Base-by-base conservation (phyloP, 2,329 filamentous ascomycete genomes). In the Hirsutella minnesotensis region DNA sequence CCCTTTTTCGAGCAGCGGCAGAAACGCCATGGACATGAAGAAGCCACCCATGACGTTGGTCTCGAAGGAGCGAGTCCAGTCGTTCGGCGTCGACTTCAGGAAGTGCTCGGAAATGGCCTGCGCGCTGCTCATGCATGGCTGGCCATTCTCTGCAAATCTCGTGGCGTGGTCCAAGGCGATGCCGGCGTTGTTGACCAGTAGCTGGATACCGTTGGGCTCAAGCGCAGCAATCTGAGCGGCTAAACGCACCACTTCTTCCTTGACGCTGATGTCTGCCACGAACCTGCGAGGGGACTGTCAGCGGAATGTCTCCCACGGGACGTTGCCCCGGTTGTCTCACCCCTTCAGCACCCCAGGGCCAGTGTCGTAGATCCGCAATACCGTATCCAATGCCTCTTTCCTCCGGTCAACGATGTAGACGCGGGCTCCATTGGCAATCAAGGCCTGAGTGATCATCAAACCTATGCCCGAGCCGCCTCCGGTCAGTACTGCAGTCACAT, bases 41-140 rank as follows among this genome's bases (percentile, higher is more conserved):
- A 20, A 40, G 39, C 29, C 39, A 29, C 39, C 39, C 39, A 40
- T 40, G 39, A 40, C 39, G n/a, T 40, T 40, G 19, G 39, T 40
- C 29, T 40, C 39, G 12, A 40, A 40, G 18, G 39, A 34, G 9
- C 39, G 39, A n/a, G 27, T 40, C 39, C 39, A 40, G 39, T 40
- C 39, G 29, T 13, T 21, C 16, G 39, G 39, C 18, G 29, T 15
- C 9, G 39, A 40, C 22, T n/a, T 21, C 29, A 40, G n/a, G 20
- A 40, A 40, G 29, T 40, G 39, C 7, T 33, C 39, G 3, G 39
- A 40, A 4, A 40, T 34, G 19, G 39, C 16, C 19, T 34, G 19
- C 8, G 39, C 39, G 39, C 34, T 29, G 10, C 15, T 19, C 39
- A 40, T 33, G 19, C 39, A n/a, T 13, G 39, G 39, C 30, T 24